phyloP scores from a whole-genome alignment of 2,329 filamentous ascomycete species.

The Neurospora crassa region DNA sequence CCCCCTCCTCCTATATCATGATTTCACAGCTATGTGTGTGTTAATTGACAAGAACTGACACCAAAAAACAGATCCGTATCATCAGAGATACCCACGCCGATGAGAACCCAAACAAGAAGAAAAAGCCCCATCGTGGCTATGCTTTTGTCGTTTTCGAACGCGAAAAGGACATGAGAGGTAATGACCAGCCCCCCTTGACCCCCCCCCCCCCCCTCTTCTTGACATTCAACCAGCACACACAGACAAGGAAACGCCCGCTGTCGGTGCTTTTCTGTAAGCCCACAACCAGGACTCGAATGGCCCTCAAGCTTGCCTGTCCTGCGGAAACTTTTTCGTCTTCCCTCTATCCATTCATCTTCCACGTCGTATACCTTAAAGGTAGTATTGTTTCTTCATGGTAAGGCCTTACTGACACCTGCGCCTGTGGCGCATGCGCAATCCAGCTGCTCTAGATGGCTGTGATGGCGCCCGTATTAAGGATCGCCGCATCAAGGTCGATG shows the following conservation, averaged over 20 bases:
- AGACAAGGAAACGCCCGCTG: background rate
- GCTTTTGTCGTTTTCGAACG: conserved; percentile 95
- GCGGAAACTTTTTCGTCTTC: conserved; percentile 11
- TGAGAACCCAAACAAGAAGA: conserved; percentile 64
- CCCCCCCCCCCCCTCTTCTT: conserved; percentile 12
- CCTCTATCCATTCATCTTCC: conserved; percentile 12
- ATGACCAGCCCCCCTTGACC: conserved; percentile 30
- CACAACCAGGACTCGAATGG: conserved; percentile 38
- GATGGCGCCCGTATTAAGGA: conserved; percentile 92
- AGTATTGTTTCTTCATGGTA: conserved; percentile 34
- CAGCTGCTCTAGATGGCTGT: conserved; percentile 79
- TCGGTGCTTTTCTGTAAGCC: conserved; percentile 3
- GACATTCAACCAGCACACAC: conserved; percentile 5
- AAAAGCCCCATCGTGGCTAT: conserved; percentile 79
- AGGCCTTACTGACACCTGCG: conserved; percentile 61
- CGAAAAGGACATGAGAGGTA: conserved; percentile 99
- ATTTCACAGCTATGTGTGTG: background rate
- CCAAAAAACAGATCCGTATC: conserved; percentile 62
- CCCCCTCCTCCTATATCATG: background rate
- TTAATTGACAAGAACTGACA: conserved; percentile 11
- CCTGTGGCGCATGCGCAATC: conserved; percentile 44
- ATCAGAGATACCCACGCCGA: conserved; percentile 65
- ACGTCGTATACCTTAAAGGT: conserved; percentile 18
- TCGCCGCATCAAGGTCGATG: conserved; percentile 84
- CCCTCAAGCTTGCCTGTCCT: conserved; percentile 49